Evolutionary conservation across 2,329 filamentous ascomycete genomes (phyloP), one percentile per base, ranked within the genome.

Genomic region (Polychaeton citri): DNA sequence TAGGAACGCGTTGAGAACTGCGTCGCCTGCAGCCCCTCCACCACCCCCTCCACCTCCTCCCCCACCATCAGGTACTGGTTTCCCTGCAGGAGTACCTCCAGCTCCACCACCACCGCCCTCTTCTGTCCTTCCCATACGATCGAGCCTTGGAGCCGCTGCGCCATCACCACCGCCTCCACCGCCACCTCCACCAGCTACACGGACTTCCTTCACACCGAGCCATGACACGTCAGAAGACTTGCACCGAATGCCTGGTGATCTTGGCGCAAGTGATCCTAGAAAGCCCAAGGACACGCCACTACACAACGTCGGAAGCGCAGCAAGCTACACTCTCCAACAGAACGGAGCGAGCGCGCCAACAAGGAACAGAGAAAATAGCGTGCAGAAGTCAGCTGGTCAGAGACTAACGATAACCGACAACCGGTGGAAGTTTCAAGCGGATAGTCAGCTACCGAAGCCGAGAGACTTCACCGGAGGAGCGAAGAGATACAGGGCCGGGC

Each of bases 391-490:
- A 40, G 19, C 33, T 30, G 33, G 41, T 30, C 20, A 40, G 49
- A 35, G 34, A 42, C 59, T 20, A 62, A 31, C 36, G 4, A 42
- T 49, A 19, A 44, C 47, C 15, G 31, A 96, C 57, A 59, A 69
- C 36, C 71, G 88, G 46, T 98, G 86, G 77, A 81, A 79, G 44
- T 98, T 95, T 54, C 81, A 88, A 48, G 74, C 79, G 32, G 88
- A 95, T 49, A 72, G 69, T 21, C 69, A 82, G 47, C 69, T 96
- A 32, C 88, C 90, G 0, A 88, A 86, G 49, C 88, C 88, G 16
- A 71, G 88, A 50, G 76, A 81, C 2, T 95, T 92, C 53, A 62
- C 68, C 2, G 81, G 80, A n/a, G 76, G 74, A 3, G 63, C 71
- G 15, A 86, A 81, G 56, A 76, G 75, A 55, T 98, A 96, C 60